Evolutionary conservation across 805 yeast species (phyloP), one percentile per base, ranked within the genome.

Genomic region (Candida argentea): DNA sequence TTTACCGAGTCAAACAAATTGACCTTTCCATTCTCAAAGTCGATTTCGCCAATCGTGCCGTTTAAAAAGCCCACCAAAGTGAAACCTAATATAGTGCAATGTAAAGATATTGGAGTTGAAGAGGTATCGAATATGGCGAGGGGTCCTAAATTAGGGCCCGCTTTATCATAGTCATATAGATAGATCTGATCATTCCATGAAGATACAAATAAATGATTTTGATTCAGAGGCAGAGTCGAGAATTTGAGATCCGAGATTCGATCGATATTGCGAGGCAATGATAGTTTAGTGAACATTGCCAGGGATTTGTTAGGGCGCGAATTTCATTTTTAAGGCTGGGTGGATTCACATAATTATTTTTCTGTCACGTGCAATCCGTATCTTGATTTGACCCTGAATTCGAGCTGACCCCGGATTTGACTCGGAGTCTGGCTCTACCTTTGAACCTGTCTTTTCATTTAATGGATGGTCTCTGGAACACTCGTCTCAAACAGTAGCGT

Each of bases 171-270:
- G 33, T 64, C 63, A 40, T 64, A 74, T 3, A 72, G 46, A 4
- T 59, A 42, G 0, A 73, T 42, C 3, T 55, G 42, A 3, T 70
- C 65, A 38, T 74, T 81, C 83, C 85, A 77, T 0, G 76, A 56
- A 2, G 77, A 57, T 1, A 60, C 70, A 3, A 70, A 45, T 9
- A 76, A 50, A 27, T 61, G 60, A n/a, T 42, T 30, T 7, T 37
- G 33, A 4, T 23, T 11, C 2, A 61, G 61, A 3, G 66, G 48
- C 20, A 18, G 20, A 8, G 20, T 8, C 10, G 20, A 18, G 44
- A 66, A 64, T 27, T 49, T 42, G 13, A 67, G 30, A 5, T 59
- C 57, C 0, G 75, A 65, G 12, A 70, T 45, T 10, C 65, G 43
- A 38, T 68, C 75, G 6, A 54, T 32, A 22, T 44, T 41, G 17